Evolutionary conservation across 108 stramenopile species (phyloP).

Genomic region (Nannochloropsis salina): DNA sequence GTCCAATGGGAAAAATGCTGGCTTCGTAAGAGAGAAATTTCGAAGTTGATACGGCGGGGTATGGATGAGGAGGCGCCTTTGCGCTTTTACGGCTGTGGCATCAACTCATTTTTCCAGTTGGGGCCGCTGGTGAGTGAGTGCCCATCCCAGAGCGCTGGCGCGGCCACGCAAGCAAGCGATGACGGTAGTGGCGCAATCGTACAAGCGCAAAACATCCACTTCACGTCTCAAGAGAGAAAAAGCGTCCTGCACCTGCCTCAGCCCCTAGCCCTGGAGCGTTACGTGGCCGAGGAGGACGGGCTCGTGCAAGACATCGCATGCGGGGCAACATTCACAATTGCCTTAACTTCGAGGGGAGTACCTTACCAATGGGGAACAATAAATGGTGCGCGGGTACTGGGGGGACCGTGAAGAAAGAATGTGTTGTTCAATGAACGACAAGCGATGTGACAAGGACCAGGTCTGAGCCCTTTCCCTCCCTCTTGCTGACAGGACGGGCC

Average conservation of each 20-base stretch:
- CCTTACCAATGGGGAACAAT: not conserved
- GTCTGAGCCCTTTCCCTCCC: too few species aligned
- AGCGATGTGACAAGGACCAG: too few species aligned
- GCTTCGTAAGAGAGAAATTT: too few species aligned
- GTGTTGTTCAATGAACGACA: too few species aligned
- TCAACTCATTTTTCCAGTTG: conserved; percentile 18
- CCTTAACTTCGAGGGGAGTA: not conserved
- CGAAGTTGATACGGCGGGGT: too few species aligned
- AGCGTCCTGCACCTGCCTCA: conserved; percentile 4
- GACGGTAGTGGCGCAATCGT: not conserved
- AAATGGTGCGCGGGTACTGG: not conserved
- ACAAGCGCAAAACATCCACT: not conserved
- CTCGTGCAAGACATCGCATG: not conserved
- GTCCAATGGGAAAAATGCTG: too few species aligned
- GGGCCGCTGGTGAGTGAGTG: not conserved
- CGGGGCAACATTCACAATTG: not conserved
- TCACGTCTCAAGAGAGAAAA: not conserved
- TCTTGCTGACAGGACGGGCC: not conserved
- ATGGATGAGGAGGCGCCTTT: not conserved
- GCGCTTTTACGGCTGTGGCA: not conserved
- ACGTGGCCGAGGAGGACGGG: conserved; percentile 2
- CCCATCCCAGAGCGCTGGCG: not conserved
- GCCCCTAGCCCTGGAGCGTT: not conserved
- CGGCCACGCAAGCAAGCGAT: not conserved
- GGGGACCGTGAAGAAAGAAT: too few species aligned